Base-by-base conservation (phyloP, 148 eudicot genomes). In the Simmondsia chinensis region DNA sequence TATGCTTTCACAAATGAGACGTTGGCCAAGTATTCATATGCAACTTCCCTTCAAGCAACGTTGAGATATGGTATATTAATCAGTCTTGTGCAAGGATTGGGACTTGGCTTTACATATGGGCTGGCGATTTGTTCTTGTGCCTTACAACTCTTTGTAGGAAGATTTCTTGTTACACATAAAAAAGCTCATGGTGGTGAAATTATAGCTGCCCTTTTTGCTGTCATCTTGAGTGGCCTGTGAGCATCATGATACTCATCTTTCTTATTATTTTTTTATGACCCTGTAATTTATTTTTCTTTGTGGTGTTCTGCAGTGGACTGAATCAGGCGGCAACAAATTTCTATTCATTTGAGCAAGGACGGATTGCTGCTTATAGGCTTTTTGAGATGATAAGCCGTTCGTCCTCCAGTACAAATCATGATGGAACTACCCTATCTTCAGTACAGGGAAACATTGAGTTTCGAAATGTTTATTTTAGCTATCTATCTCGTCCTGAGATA, bases 291-390 rank as follows among this genome's bases (percentile, higher is more conserved):
- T 19, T 33, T 44, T 39, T 35, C 48, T 18, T 46, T 61, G 34
- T 55, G 25, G 7, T 59, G 13, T 55, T 51, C 64, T 41, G 36
- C 50, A 91, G 95, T 44, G 97, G 97, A 58, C 59, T 91, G 52
- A 91, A 91, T 76, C 97, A 91, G 68, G 97, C 97, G 0, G 97
- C 97, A 47, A 91, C 97, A 61, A 91, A 91, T 63, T 91, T 91
- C 63, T 91, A 91, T 65, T 91, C 97, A 5, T 91, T 91, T 62
- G 97, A 91, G 71, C 97, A 91, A 76, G 95, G 97, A 27, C 75
- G 97, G 39, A 91, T 91, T 62, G 97, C 95, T 67, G 97, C 97
- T 34, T 85, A 84, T 46, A 76, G 97, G 64, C 94, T 91, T 33
- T 91, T 71, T 68, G 97, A 91, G 71, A 91, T 91, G 97, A 91